phyloP scores from a whole-genome alignment of 495 filamentous ascomycete species.

The Lepraria neglecta region DNA sequence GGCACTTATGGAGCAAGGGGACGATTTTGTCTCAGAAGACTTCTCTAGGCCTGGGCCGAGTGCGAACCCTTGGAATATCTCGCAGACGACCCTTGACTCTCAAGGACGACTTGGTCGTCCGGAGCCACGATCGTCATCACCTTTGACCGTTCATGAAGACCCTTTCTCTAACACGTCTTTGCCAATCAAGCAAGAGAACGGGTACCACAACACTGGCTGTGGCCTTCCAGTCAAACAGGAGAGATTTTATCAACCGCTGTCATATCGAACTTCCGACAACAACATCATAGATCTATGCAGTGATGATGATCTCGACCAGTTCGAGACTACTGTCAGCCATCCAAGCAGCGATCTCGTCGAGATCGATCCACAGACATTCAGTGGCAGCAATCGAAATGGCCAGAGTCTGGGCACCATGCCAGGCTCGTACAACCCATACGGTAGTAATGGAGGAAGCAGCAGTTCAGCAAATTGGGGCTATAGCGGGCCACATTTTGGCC shows the following conservation, averaged over 20 bases:
- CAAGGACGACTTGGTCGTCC: slow-evolving; percentile 22
- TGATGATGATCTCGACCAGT: slow-evolving; percentile 16
- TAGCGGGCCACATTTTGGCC: slow-evolving; percentile 11
- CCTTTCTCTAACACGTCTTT: slow-evolving; percentile 5
- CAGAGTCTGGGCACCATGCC: background rate
- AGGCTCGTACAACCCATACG: slow-evolving; percentile 2
- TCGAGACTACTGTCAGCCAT: slow-evolving; percentile 1
- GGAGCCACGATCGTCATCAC: slow-evolving; percentile 12
- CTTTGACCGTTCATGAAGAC: slow-evolving; percentile 1
- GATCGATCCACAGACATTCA: slow-evolving; percentile 11
- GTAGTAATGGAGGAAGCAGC: background rate
- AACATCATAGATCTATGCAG: slow-evolving; percentile 16
- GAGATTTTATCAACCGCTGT: slow-evolving; percentile 3
- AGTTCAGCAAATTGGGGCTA: slow-evolving; percentile 10
- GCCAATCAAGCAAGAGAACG: slow-evolving; percentile 9
- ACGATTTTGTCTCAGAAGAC: slow-evolving; percentile 1
- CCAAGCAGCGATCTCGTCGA: slow-evolving; percentile 17
- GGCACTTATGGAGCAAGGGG: slow-evolving; percentile 31
- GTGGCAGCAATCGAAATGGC: background rate
- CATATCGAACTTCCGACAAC: background rate
- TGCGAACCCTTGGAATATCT: slow-evolving; percentile 12
- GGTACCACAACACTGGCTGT: background rate
- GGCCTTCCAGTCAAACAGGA: slow-evolving; percentile 16
- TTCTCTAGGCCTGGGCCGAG: slow-evolving; percentile 6
- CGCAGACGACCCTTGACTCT: slow-evolving; percentile 28